Conservation (phyloP, 106 monocot genomes). For the Ottelia alismoides region DNA sequence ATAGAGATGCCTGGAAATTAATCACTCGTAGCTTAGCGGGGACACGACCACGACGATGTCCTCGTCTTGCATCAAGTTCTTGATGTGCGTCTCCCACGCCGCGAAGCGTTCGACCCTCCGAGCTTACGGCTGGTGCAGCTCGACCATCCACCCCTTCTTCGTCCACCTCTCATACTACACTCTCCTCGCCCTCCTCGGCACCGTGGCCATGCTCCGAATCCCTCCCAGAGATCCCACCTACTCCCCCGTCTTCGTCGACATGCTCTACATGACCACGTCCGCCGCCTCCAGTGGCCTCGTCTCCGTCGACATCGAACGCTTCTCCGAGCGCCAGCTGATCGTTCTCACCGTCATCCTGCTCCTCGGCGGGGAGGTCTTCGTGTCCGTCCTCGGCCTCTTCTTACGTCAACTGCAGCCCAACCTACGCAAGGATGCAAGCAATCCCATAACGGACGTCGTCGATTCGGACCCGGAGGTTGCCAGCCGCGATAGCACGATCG, state of each 20-base stretch:
- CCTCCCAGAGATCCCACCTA: conserved; percentile 5
- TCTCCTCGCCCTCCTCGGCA: conserved; percentile 16
- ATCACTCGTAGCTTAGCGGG: no score
- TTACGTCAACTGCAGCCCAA: no score
- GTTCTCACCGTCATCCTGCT: conserved; percentile 43
- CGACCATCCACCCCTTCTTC: conserved; percentile 25
- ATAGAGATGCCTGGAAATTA: no score
- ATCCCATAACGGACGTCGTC: no score
- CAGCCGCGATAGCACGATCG: no score
- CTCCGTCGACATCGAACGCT: conserved; percentile 27
- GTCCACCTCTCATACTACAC: conserved; percentile 30
- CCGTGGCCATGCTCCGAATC: conserved; percentile 11
- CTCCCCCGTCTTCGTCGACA: conserved; percentile 24
- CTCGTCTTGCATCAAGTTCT: no score
- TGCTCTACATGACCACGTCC: conserved; percentile 39
- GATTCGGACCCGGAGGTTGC: no score
- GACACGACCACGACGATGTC: no score
- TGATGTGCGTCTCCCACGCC: no score
- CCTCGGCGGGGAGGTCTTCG: conserved; percentile 32
- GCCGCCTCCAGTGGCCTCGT: conserved; percentile 36
- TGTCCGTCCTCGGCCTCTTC: conserved; percentile 16
- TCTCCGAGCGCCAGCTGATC: conserved; percentile 31
- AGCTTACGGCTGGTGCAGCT: no score
- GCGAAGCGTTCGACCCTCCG: no score
- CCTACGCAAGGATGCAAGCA: no score